Conservation (phyloP, 192 early-diverging fungal genomes). For the Backusella parvicylindrica region DNA sequence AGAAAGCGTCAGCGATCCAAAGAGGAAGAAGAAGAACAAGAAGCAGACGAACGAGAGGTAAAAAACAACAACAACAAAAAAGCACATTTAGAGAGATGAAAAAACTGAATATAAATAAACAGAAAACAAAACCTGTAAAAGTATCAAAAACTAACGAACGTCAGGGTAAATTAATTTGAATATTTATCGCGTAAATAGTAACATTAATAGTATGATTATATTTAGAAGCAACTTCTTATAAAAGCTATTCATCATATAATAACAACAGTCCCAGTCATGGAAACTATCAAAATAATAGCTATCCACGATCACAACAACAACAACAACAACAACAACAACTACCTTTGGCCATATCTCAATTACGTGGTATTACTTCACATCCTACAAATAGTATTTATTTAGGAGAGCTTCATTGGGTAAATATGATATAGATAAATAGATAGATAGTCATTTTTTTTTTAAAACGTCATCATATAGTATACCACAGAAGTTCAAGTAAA, state of each 20-base stretch:
- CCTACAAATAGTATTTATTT: slow-evolving; percentile 42
- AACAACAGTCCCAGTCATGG: background rate
- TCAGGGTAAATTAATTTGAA: background rate
- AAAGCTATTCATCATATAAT: background rate
- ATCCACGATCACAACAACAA: slow-evolving; percentile 9
- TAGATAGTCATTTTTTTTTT: background rate
- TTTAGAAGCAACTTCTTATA: background rate
- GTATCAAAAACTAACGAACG: background rate
- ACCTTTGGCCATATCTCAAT: slow-evolving; percentile 14
- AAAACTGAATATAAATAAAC: background rate
- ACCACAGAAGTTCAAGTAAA: slow-evolving; percentile 56
- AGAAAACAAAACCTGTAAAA: background rate
- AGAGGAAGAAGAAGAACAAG: background rate
- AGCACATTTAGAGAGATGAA: too few relatives aligned
- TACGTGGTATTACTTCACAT: slow-evolving; percentile 22
- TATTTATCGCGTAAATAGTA: background rate
- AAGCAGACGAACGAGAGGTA: background rate
- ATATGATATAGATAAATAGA: background rate
- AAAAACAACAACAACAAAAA: background rate
- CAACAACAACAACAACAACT: too few relatives aligned
- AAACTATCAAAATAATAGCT: background rate
- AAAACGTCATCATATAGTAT: slow-evolving; percentile 46
- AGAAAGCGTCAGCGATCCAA: slow-evolving; percentile 15
- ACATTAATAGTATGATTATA: background rate
- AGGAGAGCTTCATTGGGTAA: slow-evolving; percentile 46